A percentile compares a stretch with the other conserved stretches of the same genome.
Evolutionary conservation across 441 rosid species (phyloP).

Genomic region (Populus hybrid): DNA sequence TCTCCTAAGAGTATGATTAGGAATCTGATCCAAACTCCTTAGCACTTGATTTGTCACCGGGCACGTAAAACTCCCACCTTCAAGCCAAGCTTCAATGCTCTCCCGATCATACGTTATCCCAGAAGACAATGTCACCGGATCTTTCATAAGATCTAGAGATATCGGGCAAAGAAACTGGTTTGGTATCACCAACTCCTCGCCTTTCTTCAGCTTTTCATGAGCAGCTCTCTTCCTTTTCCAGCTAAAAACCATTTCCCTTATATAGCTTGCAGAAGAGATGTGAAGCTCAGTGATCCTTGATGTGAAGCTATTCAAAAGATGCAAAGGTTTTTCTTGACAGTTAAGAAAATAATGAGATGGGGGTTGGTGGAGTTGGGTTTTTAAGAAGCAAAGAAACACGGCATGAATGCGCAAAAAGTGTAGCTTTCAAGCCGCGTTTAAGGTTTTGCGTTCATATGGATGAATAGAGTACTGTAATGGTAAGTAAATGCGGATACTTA

Average conservation of each 20-base stretch:
- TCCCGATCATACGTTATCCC: slow-evolving; percentile 63
- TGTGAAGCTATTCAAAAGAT: too few relatives aligned
- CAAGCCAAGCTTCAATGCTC: slow-evolving; percentile 53
- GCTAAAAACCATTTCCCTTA: slow-evolving; percentile 27
- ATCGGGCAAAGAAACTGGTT: slow-evolving; percentile 49
- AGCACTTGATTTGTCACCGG: slow-evolving; percentile 40
- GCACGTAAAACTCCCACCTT: slow-evolving; percentile 49
- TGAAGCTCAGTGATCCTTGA: neutral
- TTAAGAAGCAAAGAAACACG: neutral
- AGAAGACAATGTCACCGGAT: slow-evolving; percentile 51
- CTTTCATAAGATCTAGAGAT: slow-evolving; percentile 54
- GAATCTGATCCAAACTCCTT: slow-evolving; percentile 41
- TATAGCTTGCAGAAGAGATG: neutral
- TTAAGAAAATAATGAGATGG: neutral
- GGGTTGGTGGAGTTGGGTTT: neutral
- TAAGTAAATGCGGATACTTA: too few relatives aligned
- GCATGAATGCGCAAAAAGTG: neutral
- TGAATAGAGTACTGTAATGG: too few relatives aligned
- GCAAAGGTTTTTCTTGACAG: neutral
- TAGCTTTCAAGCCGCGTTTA: neutral
- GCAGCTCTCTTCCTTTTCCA: slow-evolving; percentile 32
- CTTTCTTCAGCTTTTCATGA: slow-evolving; percentile 3
- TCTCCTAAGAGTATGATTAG: slow-evolving; percentile 44
- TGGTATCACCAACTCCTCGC: slow-evolving; percentile 31
- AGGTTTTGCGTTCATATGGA: neutral